Conservation (phyloP, 2,329 filamentous ascomycete species). For the Fusarium sp. region DNA sequence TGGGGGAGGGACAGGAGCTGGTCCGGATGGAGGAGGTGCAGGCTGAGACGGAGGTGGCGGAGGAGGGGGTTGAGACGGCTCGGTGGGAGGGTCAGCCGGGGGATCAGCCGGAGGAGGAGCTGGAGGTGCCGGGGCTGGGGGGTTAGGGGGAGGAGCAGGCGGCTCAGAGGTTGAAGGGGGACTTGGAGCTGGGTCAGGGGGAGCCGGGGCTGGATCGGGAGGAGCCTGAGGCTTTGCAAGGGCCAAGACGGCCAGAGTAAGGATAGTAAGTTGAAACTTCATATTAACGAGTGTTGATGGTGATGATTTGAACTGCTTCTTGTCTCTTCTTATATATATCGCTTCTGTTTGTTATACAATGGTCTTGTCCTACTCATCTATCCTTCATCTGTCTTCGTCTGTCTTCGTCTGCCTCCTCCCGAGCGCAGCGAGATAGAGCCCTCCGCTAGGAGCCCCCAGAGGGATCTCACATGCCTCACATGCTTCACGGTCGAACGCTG, state of each 20-base stretch:
- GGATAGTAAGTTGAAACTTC: slow-evolving; percentile 38
- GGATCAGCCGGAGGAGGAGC: no score
- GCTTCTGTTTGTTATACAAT: background rate
- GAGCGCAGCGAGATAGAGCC: no score
- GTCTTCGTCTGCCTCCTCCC: background rate
- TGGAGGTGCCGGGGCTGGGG: no score
- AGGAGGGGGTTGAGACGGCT: no score
- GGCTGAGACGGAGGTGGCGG: background rate
- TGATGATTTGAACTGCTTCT: background rate
- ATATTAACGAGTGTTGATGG: slow-evolving; percentile 31
- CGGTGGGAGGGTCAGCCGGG: background rate
- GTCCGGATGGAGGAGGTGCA: slow-evolving; percentile 12
- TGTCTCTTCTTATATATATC: background rate
- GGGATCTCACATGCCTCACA: no score
- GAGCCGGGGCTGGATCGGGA: slow-evolving; percentile 27
- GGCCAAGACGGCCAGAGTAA: slow-evolving; percentile 36
- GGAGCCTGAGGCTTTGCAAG: slow-evolving; percentile 39
- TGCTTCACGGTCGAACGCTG: no score
- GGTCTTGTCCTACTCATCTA: background rate
- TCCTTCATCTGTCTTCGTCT: background rate
- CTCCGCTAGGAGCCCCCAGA: no score
- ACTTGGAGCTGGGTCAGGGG: background rate
- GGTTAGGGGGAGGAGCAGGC: background rate
- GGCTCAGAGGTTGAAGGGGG: slow-evolving; percentile 9
- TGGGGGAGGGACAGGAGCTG: slow-evolving; percentile 13